These are phyloP conservation scores for Sugiyamaella mastotermitis DNA, from an alignment of 805 yeast genomes.

Conservation along the genomic window DNA sequence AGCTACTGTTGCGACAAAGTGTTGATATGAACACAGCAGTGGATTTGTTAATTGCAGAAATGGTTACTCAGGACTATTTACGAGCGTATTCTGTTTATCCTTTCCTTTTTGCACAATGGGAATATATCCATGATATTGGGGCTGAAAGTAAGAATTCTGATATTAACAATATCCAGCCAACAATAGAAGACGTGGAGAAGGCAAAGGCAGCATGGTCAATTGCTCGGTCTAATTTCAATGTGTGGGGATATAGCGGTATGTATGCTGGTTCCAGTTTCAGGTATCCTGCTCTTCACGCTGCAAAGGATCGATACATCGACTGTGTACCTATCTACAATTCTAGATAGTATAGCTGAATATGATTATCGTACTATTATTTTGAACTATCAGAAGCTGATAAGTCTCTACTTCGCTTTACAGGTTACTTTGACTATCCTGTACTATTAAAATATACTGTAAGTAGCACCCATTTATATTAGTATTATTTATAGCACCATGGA, in stretches of 20 bases:
- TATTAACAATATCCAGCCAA: slow-evolving; percentile 2
- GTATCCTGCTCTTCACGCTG: neutral
- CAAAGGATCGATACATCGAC: too few species aligned
- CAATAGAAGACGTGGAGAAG: slow-evolving; percentile 1
- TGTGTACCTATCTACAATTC: too few species aligned
- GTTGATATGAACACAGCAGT: slow-evolving; percentile 13
- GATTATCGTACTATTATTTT: too few species aligned
- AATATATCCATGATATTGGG: slow-evolving; percentile 10
- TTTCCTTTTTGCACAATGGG: slow-evolving; percentile 11
- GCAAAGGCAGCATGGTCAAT: slow-evolving; percentile 7
- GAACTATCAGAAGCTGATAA: too few species aligned
- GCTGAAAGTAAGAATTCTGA: slow-evolving; percentile 10
- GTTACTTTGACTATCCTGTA: too few species aligned
- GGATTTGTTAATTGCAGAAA: slow-evolving; percentile 10
- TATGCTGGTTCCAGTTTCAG: neutral
- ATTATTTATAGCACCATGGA: too few species aligned
- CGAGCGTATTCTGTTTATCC: slow-evolving; percentile 14
- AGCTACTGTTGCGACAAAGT: slow-evolving; percentile 10
- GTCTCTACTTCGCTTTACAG: too few species aligned
- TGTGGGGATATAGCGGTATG: slow-evolving; percentile 9
- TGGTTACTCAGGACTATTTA: slow-evolving; percentile 6
- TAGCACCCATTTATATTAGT: too few species aligned
- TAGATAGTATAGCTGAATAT: too few species aligned
- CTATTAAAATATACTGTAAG: too few species aligned
- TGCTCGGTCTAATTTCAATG: slow-evolving; percentile 8